Conservation (phyloP, 441 rosid genomes). For the Brassica balearica region DNA sequence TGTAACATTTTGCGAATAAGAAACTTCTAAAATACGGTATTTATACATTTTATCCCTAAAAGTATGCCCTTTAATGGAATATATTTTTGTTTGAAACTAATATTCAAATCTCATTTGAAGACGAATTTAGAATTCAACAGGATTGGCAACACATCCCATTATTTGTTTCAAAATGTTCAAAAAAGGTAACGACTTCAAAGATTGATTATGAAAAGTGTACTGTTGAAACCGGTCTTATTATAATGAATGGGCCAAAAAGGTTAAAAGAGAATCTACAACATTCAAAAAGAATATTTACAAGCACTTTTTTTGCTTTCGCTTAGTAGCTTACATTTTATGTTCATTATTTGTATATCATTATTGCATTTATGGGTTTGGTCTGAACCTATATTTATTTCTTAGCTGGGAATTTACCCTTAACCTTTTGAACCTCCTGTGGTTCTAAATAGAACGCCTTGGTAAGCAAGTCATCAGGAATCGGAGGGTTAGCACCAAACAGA, state of each 20-base stretch:
- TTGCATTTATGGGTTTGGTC: background rate
- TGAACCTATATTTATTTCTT: slow-evolving; percentile 35
- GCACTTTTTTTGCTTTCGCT: slow-evolving; percentile 16
- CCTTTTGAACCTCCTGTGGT: slow-evolving; percentile 58
- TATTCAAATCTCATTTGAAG: too few relatives aligned
- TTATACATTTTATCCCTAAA: too few relatives aligned
- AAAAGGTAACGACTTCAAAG: background rate
- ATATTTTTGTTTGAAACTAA: background rate
- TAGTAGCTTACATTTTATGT: slow-evolving; percentile 20
- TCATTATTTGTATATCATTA: background rate
- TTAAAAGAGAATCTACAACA: slow-evolving; percentile 30
- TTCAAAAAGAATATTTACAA: slow-evolving; percentile 8
- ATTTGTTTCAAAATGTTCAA: slow-evolving; percentile 3
- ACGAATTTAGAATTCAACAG: slow-evolving; percentile 6
- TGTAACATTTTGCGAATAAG: too few relatives aligned
- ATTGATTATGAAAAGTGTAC: slow-evolving; percentile 12
- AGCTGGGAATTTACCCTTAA: slow-evolving; percentile 56
- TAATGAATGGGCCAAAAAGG: slow-evolving; percentile 8
- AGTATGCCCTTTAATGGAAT: too few relatives aligned
- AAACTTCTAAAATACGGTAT: too few relatives aligned
- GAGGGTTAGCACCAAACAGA: slow-evolving; percentile 62
- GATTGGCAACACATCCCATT: background rate
- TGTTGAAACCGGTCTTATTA: slow-evolving; percentile 25
- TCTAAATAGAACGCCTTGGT: slow-evolving; percentile 67
- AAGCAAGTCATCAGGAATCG: slow-evolving; percentile 64